Evolutionary conservation across 1,139 yeast genomes (phyloP).

Genomic region (Lizanozyma gosingica): DNA sequence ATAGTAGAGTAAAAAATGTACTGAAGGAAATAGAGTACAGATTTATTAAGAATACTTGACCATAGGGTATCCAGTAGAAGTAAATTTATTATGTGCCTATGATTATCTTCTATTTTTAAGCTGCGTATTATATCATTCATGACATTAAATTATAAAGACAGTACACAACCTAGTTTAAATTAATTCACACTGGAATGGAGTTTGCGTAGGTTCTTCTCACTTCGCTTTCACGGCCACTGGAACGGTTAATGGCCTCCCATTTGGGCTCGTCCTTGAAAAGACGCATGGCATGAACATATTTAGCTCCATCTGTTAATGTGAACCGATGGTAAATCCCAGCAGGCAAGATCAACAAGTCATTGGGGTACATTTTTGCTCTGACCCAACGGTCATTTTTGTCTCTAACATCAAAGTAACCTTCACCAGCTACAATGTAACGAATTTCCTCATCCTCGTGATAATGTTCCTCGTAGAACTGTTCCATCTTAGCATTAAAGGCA

Average conservation of each 20-base stretch:
- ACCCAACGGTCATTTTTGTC: slow-evolving; percentile 68
- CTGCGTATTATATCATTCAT: too few relatives aligned
- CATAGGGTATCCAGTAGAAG: too few relatives aligned
- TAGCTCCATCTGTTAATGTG: slow-evolving; percentile 51
- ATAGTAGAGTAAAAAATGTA: too few relatives aligned
- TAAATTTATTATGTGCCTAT: too few relatives aligned
- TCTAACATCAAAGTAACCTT: slow-evolving; percentile 87
- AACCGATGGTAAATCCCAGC: slow-evolving; percentile 93
- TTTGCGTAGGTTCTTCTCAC: slow-evolving; percentile 26
- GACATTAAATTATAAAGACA: too few relatives aligned
- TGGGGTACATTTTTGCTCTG: slow-evolving; percentile 51
- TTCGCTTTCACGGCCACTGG: slow-evolving; percentile 32
- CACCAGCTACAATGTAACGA: slow-evolving; percentile 81
- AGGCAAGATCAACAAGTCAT: slow-evolving; percentile 71
- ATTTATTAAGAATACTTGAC: too few relatives aligned
- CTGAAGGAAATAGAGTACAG: too few relatives aligned
- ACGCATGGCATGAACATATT: slow-evolving; percentile 69
- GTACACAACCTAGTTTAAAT: too few relatives aligned
- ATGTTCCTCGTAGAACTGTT: slow-evolving; percentile 75
- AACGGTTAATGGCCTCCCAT: slow-evolving; percentile 85
- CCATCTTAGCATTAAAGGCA: slow-evolving; percentile 57
- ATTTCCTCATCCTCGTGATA: slow-evolving; percentile 97
- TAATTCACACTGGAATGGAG: slow-evolving; percentile 19
- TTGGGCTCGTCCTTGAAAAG: slow-evolving; percentile 92
- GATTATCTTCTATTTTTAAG: too few relatives aligned